Evolutionary conservation across 2,329 filamentous ascomycete species (phyloP), one percentile per base, ranked within the genome.

Genomic region (Diaporthe vexans): DNA sequence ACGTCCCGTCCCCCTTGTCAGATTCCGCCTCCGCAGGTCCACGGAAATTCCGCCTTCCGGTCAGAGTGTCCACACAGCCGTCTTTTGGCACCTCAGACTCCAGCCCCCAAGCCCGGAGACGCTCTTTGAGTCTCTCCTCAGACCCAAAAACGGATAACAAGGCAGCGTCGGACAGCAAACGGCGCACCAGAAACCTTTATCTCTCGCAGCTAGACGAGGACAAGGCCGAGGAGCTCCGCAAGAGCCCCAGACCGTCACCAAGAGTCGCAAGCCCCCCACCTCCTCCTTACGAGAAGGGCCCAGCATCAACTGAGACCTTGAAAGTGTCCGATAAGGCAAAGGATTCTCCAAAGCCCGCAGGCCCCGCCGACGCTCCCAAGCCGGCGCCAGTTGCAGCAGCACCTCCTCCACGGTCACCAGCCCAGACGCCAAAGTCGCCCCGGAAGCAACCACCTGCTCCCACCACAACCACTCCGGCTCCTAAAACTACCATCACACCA

Each of bases 181-280:
- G 63, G 8, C 63, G 63, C 48, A 68, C 63, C 63, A 54, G 63
- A 19, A 68, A 68, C 48, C 63, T 68, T 1, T 68, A 68, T 24
- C 63, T 68, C 33, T 68, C 63, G 63, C 63, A 68, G n/a, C 48
- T 68, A 29, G 63, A 68, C 63, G 63, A 68, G 63, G 46, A 68
- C 63, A 68, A 68, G 63, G 63, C 63, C 63, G 63, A 68, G 63
- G 63, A 68, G 63, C 63, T 68, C 10, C 63, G 63, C 63, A 68
- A 68, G 63, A 68, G 63, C 63, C 63, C 63, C 63, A 68, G 63
- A 68, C 63, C 63, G 9, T 68, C 63, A 68, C 63, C 63, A 68
- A 68, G 63, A 68, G 63, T 68, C 63, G 63, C 63, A 68, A 68
- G 63, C 63, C 63, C 63, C 63, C 63, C 61, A 37, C 61, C 63